phyloP scores from a whole-genome alignment of 805 yeast species.

The Candida nemodendra region DNA sequence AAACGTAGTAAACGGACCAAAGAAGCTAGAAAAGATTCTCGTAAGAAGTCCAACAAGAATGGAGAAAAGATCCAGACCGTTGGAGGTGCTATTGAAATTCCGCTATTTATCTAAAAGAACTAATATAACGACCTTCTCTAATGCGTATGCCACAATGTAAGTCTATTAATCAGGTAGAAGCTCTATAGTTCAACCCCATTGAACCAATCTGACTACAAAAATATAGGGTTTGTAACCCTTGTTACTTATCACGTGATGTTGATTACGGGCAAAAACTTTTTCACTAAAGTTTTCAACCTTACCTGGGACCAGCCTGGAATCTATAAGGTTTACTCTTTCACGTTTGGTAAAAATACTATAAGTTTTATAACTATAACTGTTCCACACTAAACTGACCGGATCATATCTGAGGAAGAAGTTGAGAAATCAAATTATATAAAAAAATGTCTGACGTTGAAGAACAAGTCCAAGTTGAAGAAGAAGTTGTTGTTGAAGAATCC shows the following conservation, averaged over 20 bases:
- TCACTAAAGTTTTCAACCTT: constrained; percentile 7
- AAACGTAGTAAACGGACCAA: constrained; percentile 5
- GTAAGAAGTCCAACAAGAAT: constrained; percentile 14
- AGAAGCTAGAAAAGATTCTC: constrained; percentile 7
- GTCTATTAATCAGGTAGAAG: background rate
- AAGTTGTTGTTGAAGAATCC: constrained; percentile 76
- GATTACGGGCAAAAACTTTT: constrained; percentile 6
- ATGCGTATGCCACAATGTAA: background rate
- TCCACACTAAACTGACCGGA: constrained; percentile 41
- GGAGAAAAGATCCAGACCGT: constrained; percentile 33
- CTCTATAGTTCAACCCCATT: too few relatives aligned
- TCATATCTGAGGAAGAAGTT: constrained; percentile 41
- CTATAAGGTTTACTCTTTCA: too few relatives aligned
- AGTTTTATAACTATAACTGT: too few relatives aligned
- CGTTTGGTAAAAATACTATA: too few relatives aligned
- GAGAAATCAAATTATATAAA: constrained; percentile 9
- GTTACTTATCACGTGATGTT: constrained; percentile 13
- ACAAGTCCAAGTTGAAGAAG: constrained; percentile 76
- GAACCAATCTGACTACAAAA: too few relatives aligned
- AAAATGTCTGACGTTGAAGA: constrained; percentile 92
- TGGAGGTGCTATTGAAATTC: constrained; percentile 46
- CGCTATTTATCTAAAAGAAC: constrained; percentile 36
- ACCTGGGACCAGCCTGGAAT: too few relatives aligned
- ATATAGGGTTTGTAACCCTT: constrained; percentile 14
- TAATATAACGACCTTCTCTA: background rate